Evolutionary conservation across 371 early-diverging fungal genomes (phyloP).

Genomic region (Choanephora cucurbitarum): DNA sequence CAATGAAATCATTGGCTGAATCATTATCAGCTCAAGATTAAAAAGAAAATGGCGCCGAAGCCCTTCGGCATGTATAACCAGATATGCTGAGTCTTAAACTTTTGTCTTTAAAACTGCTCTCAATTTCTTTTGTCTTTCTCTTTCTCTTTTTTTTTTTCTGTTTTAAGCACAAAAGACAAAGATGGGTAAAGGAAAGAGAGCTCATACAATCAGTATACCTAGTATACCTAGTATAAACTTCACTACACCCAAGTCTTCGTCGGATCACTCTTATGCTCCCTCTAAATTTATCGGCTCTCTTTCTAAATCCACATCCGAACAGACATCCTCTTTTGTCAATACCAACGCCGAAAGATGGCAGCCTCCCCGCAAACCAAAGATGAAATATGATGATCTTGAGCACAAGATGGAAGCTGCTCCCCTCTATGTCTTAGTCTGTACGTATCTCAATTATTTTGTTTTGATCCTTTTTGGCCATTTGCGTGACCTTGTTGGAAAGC

Average conservation of each 20-base stretch:
- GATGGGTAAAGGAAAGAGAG: slow-evolving; percentile 42
- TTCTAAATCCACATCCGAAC: slow-evolving; percentile 24
- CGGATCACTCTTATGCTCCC: slow-evolving; percentile 24
- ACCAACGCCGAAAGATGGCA: slow-evolving; percentile 14
- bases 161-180: not conserved
- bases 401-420: slow-evolving; percentile 62
- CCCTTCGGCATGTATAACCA: not conserved
- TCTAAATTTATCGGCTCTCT: slow-evolving; percentile 21
- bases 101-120: not conserved
- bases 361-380: slow-evolving; percentile 29
- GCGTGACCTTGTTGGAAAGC: slow-evolving; percentile 86
- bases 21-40: no score
- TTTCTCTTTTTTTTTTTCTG: slow-evolving; percentile 2
- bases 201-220: slow-evolving; percentile 28
- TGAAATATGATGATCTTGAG: slow-evolving; percentile 39
- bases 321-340: slow-evolving; percentile 12
- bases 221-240: slow-evolving; percentile 18
- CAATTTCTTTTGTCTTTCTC: not conserved
- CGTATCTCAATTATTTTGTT: slow-evolving; percentile 95
- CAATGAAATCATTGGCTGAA: no score
- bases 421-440: slow-evolving; percentile 82
- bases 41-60: not conserved
- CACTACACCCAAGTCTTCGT: slow-evolving; percentile 16
- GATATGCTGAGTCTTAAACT: not conserved
- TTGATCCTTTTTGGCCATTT: slow-evolving; percentile 94